Percentiles rank a stretch among this genome's conserved stretches.
Evolutionary conservation across 2,329 filamentous ascomycete species (phyloP).

Genomic region (Rhynchosporium graminicola): DNA sequence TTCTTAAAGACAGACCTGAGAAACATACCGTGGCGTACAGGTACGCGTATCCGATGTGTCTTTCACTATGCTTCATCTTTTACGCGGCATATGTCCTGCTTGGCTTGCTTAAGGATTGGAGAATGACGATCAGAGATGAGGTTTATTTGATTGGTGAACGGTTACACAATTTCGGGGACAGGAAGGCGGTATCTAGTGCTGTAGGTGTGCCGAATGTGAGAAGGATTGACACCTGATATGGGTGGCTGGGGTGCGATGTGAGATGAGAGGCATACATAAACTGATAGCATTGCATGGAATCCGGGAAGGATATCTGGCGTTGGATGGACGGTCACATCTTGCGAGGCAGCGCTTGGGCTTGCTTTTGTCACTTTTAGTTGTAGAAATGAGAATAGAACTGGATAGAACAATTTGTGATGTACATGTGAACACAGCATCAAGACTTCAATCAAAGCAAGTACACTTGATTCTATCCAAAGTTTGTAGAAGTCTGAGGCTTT

Average conservation of each 20-base stretch:
- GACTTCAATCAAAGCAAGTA: too few species aligned
- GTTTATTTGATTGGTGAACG: conserved; percentile 94
- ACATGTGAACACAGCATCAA: too few species aligned
- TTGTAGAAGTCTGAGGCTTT: background rate
- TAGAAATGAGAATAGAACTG: conserved; percentile 7
- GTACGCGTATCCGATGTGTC: conserved; percentile 71
- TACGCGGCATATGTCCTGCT: conserved; percentile 56
- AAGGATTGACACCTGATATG: conserved; percentile 35
- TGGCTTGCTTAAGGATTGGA: conserved; percentile 72
- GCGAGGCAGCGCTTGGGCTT: background rate
- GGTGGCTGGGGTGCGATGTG: too few species aligned
- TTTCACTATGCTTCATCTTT: conserved; percentile 43
- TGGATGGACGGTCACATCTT: background rate
- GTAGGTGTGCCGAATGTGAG: conserved; percentile 28
- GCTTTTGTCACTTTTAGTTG: background rate
- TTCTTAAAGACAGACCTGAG: conserved; percentile 35
- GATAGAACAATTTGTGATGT: background rate
- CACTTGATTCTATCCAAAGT: too few species aligned
- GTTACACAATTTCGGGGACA: conserved; percentile 84
- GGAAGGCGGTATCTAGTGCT: conserved; percentile 28
- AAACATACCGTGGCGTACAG: conserved; percentile 49
- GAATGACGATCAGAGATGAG: conserved; percentile 82
- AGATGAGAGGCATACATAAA: conserved; percentile 2
- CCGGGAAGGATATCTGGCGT: conserved; percentile 10
- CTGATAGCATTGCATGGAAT: conserved; percentile 1